Evolutionary conservation across 805 yeast genomes (phyloP), one percentile per base, ranked within the genome.

Genomic region (Myxozyma lipomycoides): DNA sequence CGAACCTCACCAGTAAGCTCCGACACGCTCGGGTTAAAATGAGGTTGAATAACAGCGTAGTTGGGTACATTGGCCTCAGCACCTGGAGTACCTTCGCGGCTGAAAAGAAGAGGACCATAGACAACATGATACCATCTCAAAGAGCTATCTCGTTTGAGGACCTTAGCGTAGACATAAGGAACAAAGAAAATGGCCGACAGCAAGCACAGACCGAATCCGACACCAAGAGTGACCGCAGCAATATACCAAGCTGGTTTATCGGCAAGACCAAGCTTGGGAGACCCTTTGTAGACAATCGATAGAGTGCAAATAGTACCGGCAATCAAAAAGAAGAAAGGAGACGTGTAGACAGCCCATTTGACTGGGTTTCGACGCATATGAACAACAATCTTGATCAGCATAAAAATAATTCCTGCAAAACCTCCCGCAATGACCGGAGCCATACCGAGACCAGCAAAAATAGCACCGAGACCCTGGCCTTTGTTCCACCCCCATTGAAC

Each of bases 251-350:
- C 61, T 1, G 82, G 70, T 46, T 84, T 71, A 5, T 78, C 63
- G 56, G 78, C 72, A 62, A 84, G 72, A 24, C 78, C 69, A 60
- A 84, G 74, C 57, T 76, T 75, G 61, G 90, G 88, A 48, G 90
- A 83, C 61, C 89, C 90, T 66, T 84, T 83, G 86, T 86, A 83
- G 35, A 82, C 86, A 64, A 84, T 80, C 67, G 83, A 75, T 85
- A 85, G 83, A 51, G 89, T 82, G 61, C 84, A 73, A 44, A 83
- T 75, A 37, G 82, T 65, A 51, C 81, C 79, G 22, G 86, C 77
- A 35, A 72, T 63, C 58, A 77, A 82, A 19, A 84, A 83, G 64
- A 83, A 74, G 22, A 75, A 46, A 9, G 89, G 90, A 56, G 81
- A 79, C 40, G 80, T 63, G 6, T 73, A 36, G 57, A 85, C 71